Conservation (phyloP, 306 rosid genomes). For the Glycyrrhiza uralensis region DNA sequence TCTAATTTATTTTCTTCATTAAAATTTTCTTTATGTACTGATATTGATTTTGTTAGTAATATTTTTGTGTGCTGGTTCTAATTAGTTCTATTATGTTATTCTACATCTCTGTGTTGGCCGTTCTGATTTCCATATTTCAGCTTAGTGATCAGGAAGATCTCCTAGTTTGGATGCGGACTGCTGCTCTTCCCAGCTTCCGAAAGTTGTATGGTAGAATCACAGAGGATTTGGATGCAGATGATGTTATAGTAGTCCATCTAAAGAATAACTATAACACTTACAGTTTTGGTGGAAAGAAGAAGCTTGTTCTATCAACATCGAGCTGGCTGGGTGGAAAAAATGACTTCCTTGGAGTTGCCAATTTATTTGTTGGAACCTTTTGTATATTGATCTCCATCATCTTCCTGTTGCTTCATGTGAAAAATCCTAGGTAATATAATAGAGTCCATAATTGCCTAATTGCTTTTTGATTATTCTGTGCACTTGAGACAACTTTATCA, state of each 20-base stretch:
- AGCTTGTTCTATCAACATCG: slow-evolving; percentile 82
- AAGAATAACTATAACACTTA: slow-evolving; percentile 82
- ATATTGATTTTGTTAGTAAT: slow-evolving; percentile 1
- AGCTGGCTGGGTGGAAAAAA: slow-evolving; percentile 95
- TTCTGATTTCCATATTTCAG: slow-evolving; percentile 43
- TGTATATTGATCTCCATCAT: slow-evolving; percentile 58
- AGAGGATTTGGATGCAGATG: slow-evolving; percentile 82
- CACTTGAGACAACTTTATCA: background rate
- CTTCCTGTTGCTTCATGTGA: slow-evolving; percentile 84
- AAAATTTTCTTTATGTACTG: background rate
- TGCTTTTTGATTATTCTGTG: slow-evolving; percentile 15
- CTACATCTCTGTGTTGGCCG: slow-evolving; percentile 19
- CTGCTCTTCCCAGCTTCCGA: slow-evolving; percentile 93
- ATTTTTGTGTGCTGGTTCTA: slow-evolving; percentile 22
- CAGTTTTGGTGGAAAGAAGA: slow-evolving; percentile 92
- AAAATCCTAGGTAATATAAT: slow-evolving; percentile 58
- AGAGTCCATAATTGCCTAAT: background rate
- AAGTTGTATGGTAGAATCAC: slow-evolving; percentile 92
- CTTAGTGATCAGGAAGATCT: slow-evolving; percentile 97
- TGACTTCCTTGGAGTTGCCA: slow-evolving; percentile 85
- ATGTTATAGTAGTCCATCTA: slow-evolving; percentile 63
- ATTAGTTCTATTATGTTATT: slow-evolving; percentile 20
- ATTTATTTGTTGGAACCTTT: slow-evolving; percentile 62
- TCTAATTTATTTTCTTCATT: background rate
- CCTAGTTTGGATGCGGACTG: slow-evolving; percentile 97